Evolutionary conservation across 1,284 basidiomycete genomes (phyloP).

Genomic region (Puccinia brachypodii): DNA sequence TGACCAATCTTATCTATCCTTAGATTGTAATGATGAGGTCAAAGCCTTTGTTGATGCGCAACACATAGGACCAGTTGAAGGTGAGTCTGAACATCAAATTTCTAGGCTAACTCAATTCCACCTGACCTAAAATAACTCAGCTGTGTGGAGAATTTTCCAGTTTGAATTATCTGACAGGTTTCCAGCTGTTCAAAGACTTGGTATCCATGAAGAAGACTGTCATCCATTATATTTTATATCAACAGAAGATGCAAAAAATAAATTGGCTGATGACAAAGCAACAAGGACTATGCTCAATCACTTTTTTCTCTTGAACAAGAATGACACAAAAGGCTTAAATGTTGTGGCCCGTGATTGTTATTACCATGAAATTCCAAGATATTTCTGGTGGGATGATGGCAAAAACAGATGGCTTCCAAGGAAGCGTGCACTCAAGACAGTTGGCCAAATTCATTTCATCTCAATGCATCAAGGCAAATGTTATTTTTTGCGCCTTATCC

Average conservation of each 20-base stretch:
- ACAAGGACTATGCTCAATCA: background rate
- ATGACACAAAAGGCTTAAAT: background rate
- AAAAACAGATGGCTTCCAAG: background rate
- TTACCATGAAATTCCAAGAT: background rate
- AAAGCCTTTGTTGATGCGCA: background rate
- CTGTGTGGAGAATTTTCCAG: background rate
- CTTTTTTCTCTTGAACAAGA: background rate
- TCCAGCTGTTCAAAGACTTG: constrained; percentile 26
- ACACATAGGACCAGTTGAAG: background rate
- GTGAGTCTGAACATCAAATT: background rate
- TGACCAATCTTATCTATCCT: background rate
- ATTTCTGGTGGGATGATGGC: constrained; percentile 6
- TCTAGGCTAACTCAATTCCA: background rate
- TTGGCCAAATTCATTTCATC: constrained; percentile 59
- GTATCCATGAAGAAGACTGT: constrained; percentile 59
- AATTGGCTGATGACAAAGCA: constrained; percentile 20
- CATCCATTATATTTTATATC: constrained; percentile 57
- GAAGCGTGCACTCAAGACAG: constrained; percentile 26
- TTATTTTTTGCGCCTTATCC: constrained; percentile 59
- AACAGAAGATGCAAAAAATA: constrained; percentile 43
- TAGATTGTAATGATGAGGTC: background rate
- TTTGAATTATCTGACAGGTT: background rate
- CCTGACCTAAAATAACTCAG: background rate
- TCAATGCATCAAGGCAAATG: constrained; percentile 57
- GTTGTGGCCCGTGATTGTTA: background rate